A percentile compares a stretch with the other conserved stretches of the same genome.
These are phyloP conservation scores for Aspergillus latus DNA, from an alignment of 2,329 filamentous ascomycete genomes.

Conservation along the genomic window DNA sequence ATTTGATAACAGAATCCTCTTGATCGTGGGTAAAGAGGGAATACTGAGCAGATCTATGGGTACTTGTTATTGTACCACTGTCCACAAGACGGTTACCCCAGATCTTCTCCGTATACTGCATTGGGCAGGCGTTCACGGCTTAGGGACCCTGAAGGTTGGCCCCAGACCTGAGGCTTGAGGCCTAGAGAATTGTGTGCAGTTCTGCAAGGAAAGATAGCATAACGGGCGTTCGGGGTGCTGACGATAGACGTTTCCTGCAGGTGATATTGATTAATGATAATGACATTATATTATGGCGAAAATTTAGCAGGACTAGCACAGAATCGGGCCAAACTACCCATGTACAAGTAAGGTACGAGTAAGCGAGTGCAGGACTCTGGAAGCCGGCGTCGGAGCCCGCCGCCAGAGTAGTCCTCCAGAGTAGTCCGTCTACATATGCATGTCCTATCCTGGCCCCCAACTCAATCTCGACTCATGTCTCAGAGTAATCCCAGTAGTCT, in stretches of 20 bases:
- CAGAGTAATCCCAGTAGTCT: too few species aligned
- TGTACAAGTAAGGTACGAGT: background rate
- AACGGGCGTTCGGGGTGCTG: background rate
- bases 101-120: conserved; percentile 1
- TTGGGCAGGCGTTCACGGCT: conserved; percentile 1
- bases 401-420: background rate
- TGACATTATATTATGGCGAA: background rate
- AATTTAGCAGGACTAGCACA: background rate
- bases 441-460: too few species aligned
- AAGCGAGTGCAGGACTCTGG: background rate
- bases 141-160: background rate
- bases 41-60: background rate
- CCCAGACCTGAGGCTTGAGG: background rate
- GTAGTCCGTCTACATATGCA: too few species aligned
- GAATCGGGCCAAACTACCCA: background rate
- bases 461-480: background rate
- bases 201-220: background rate
- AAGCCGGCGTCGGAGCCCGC: background rate
- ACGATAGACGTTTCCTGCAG: background rate
- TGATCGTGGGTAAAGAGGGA: background rate
- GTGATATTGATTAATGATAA: background rate
- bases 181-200: background rate
- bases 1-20: conserved; percentile 7
- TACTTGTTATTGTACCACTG: background rate
- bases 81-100: background rate